Base-by-base conservation (phyloP, 163 green algal genomes). In the Chlorella variabilis region DNA sequence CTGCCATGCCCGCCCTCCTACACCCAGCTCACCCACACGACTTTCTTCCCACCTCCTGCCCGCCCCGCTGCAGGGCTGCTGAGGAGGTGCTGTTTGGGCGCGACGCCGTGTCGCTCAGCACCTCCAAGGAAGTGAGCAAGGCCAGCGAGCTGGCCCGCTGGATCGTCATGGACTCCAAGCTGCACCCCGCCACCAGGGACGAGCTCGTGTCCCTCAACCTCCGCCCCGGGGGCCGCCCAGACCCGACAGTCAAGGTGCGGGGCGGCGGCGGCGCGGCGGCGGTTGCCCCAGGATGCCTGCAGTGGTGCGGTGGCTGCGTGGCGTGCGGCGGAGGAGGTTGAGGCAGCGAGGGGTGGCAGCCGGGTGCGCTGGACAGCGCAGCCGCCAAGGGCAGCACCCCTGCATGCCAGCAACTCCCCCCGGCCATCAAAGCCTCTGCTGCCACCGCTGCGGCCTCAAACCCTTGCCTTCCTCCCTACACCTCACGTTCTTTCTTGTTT, bases 61-160 rank as follows among this genome's bases (percentile, higher is more conserved):
- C 0, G 17, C 67, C 1, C 39, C 41, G 3, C 29, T 70, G 48
- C 76, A 82, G 76, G 66, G 77, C 66, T 18, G 85, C 85, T 11
- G 94, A 98, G 85, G 85, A 94, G 71, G 75, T 82, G 56, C 65
- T 90, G 21, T 94, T 86, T 41, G 93, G 93, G 2, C 41, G 45
- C 0, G 84, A 92, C 2, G 86, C 76, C 20, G 88, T 86, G 5
- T 93, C 91, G 1, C 85, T 97, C 25, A 75, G 83, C 20, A 96
- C 92, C 18, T 84, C 86, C 25, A 70, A 74, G n/a, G 88, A 91
- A 77, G 71, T 95, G 34, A 56, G 86, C 21, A 63, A 66, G 13
- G 91, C 90, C 0, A 84, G 82, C 21, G 81, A 90, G 51, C 78
- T 94, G 65, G 89, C 90, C 23, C 82, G 87, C 18, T 94, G 83